Percentiles rank a stretch among this genome's conserved stretches.
Evolutionary conservation across 306 rosid genomes (phyloP).

Genomic region (Comarum palustre): DNA sequence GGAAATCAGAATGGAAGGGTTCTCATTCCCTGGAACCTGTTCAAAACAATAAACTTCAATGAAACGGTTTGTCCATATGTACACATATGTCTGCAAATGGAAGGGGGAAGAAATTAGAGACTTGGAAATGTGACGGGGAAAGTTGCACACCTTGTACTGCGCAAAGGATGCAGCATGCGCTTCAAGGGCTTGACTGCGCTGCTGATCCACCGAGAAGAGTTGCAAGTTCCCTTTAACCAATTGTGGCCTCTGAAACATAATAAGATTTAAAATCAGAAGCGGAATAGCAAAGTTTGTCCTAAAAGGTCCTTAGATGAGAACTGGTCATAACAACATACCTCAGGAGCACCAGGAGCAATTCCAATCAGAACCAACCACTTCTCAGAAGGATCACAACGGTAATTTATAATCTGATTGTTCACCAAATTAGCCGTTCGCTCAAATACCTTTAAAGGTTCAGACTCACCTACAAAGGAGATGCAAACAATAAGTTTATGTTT

Average conservation of each 20-base stretch:
- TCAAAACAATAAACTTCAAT: constrained; percentile 17
- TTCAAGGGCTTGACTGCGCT: constrained; percentile 99
- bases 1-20: constrained; percentile 78
- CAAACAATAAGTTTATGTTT: constrained; percentile 4
- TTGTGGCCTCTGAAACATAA: constrained; percentile 70
- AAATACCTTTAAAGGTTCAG: constrained; percentile 93
- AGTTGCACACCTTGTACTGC: constrained; percentile 65
- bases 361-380: constrained; percentile 99
- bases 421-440: constrained; percentile 92
- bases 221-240: constrained; percentile 99
- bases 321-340: constrained; percentile 48
- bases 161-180: constrained; percentile 99
- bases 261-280: constrained; percentile 19
- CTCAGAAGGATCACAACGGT: constrained; percentile 94
- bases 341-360: constrained; percentile 97
- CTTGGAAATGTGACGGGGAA: constrained; percentile 3
- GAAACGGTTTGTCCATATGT: neutral
- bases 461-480: constrained; percentile 61
- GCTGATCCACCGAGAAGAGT: constrained; percentile 93
- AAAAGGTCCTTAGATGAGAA: neutral
- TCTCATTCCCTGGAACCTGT: constrained; percentile 93
- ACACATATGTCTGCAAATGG: neutral
- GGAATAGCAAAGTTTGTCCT: neutral
- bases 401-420: constrained; percentile 93
- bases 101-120: neutral